Percentiles rank a stretch among this genome's conserved stretches.
Evolutionary conservation across 495 filamentous ascomycete genomes (phyloP).

Genomic region (Penicillium argentinense): DNA sequence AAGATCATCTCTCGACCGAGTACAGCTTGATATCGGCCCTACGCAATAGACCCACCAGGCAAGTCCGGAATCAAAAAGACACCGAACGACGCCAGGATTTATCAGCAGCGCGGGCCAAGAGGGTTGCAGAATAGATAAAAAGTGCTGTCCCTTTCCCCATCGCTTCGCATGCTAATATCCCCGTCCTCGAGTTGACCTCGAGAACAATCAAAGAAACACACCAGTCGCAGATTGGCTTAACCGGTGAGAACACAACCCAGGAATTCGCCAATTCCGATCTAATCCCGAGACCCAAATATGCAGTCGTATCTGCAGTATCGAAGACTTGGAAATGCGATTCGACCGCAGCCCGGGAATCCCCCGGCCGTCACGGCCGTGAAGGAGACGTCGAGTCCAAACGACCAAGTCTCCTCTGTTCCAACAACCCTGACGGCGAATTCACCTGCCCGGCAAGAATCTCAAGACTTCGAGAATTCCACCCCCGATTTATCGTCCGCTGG

Average conservation of each 20-base stretch:
- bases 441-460: too few species aligned
- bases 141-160: too few species aligned
- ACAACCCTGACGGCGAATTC: too few species aligned
- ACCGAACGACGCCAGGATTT: slow-evolving; percentile 6
- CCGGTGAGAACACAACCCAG: slow-evolving; percentile 16
- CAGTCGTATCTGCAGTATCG: slow-evolving; percentile 43
- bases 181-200: too few species aligned
- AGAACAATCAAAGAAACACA: too few species aligned
- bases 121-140: too few species aligned
- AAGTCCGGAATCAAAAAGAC: neutral
- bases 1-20: too few species aligned
- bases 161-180: too few species aligned
- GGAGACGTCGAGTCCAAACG: neutral
- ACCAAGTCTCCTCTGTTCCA: too few species aligned
- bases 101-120: slow-evolving; percentile 4
- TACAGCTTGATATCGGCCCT: neutral
- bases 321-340: slow-evolving; percentile 34
- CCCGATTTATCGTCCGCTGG: neutral
- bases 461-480: too few species aligned
- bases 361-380: slow-evolving; percentile 15
- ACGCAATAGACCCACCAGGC: slow-evolving; percentile 13
- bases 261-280: slow-evolving; percentile 9
- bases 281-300: slow-evolving; percentile 22
- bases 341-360: slow-evolving; percentile 23
- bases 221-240: neutral